Base-by-base conservation (phyloP, 768 basidiomycete species). In the Amanita thiersii region DNA sequence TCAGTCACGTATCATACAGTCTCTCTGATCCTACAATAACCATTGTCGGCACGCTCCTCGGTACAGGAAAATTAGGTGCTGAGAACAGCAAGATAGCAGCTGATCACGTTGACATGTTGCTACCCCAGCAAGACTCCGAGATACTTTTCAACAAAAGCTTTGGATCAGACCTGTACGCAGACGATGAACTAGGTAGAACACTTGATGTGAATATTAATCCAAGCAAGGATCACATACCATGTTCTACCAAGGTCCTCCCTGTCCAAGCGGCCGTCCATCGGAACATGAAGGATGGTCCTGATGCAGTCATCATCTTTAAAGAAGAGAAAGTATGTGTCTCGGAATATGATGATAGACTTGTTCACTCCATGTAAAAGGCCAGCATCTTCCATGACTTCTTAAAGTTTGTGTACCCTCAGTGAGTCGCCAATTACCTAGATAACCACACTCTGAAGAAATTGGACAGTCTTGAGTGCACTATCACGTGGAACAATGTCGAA, bases 401-500 rank as follows among this genome's bases (percentile, higher is more conserved):
- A 45, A 88, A 86, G 65, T 93, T 82, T 57, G 78, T 92, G 39
- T 94, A 96, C 59, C 92, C 92, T 14, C 86, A 93, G 90, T 91
- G 10, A 19, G 12, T 40, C 25, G 2, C 29, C 11, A 9, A 40
- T 25, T 6, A 34, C 40, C 1, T 9, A 44, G 40, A 10, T 29
- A 31, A 26, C 36, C 28, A 47, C 38, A 25, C 36, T 26, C 36
- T 46, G 6, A 50, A 38, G 24, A 37, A 28, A 8, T 1, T 29
- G 17, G 32, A 20, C 51, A 87, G 85, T 49, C 69, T 93, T 41
- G 86, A 91, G 49, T 94, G 91, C 62, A 87, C 87, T 6, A 91
- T 94, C 40, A 85, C 88, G 0, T 97, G 92, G 89, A 86, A 88
- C 52, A 96, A 96, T 57, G 93, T 90, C 19, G 90, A 89, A 52